These are phyloP conservation scores for Penicillium sp. DNA, from an alignment of 2,329 filamentous ascomycete species.

Conservation along the genomic window DNA sequence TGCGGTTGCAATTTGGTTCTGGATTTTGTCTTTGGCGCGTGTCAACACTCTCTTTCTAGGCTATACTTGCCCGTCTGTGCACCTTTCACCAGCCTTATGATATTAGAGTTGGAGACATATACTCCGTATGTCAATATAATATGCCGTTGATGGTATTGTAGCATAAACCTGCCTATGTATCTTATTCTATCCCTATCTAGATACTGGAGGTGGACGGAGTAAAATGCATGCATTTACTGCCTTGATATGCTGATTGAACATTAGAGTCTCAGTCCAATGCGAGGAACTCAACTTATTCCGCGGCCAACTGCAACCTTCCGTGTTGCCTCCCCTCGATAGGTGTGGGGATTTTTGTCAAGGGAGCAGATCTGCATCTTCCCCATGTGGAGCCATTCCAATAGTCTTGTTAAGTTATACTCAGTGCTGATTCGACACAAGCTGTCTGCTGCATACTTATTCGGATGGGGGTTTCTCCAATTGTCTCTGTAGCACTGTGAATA, in stretches of 20 bases:
- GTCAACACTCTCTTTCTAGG: background rate
- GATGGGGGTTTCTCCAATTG: background rate
- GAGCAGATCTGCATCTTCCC: conserved; percentile 6
- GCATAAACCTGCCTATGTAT: background rate
- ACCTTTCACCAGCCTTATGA: background rate
- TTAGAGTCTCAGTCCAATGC: background rate
- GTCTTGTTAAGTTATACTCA: conserved; percentile 13
- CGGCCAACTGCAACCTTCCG: conserved; percentile 1
- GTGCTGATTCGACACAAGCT: conserved; percentile 9
- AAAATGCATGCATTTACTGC: background rate
- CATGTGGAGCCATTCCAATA: conserved; percentile 13
- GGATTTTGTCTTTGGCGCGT: background rate
- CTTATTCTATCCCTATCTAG: background rate
- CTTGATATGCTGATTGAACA: background rate
- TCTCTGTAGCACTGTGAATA: background rate
- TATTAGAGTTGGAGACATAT: background rate
- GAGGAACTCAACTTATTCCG: background rate
- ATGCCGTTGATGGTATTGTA: background rate
- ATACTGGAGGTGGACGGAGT: background rate
- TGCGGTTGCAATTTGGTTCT: conserved; percentile 2
- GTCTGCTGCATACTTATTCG: conserved; percentile 9
- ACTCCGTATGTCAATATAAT: background rate
- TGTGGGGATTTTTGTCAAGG: background rate
- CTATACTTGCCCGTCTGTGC: background rate
- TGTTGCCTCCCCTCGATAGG: background rate